phyloP scores from a whole-genome alignment of 164 flowering plant species.

The Chloranthus sessilifolius region DNA sequence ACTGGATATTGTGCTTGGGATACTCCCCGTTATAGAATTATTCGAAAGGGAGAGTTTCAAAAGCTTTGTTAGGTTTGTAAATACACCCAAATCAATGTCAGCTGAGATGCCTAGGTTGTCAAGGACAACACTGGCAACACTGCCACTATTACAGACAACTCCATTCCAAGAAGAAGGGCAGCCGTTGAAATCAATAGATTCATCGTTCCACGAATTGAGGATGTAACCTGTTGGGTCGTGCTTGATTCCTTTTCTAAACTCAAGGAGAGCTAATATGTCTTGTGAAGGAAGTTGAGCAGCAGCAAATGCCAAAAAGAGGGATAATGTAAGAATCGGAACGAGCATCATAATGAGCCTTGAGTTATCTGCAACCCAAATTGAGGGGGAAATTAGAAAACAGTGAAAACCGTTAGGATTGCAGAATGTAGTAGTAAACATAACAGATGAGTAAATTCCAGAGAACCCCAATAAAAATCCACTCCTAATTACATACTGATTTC shows the following conservation, averaged over 20 bases:
- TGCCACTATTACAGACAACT: constrained; percentile 73
- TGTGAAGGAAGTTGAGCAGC: constrained; percentile 83
- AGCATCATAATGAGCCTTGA: constrained; percentile 10
- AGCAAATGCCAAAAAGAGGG: constrained; percentile 10
- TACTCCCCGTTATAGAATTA: constrained; percentile 65
- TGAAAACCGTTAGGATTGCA: neutral
- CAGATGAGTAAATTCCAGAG: no score
- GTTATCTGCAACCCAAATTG: neutral
- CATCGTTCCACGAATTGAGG: constrained; percentile 87
- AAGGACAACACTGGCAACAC: constrained; percentile 80
- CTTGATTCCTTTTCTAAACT: constrained; percentile 87
- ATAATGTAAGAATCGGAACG: constrained; percentile 3
- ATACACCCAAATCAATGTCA: constrained; percentile 69
- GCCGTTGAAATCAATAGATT: constrained; percentile 87
- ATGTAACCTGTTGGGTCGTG: constrained; percentile 88
- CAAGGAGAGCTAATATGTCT: constrained; percentile 76
- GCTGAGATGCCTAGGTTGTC: constrained; percentile 66
- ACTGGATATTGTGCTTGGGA: constrained; percentile 51
- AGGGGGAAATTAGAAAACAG: neutral
- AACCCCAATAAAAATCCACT: no score
- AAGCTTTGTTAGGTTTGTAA: constrained; percentile 78
- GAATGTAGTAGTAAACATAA: no score
- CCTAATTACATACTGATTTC: no score
- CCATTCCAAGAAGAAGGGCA: constrained; percentile 99
- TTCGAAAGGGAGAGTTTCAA: constrained; percentile 82